phyloP scores from a whole-genome alignment of 2,329 filamentous ascomycete genomes.

The Fusarium piperis region DNA sequence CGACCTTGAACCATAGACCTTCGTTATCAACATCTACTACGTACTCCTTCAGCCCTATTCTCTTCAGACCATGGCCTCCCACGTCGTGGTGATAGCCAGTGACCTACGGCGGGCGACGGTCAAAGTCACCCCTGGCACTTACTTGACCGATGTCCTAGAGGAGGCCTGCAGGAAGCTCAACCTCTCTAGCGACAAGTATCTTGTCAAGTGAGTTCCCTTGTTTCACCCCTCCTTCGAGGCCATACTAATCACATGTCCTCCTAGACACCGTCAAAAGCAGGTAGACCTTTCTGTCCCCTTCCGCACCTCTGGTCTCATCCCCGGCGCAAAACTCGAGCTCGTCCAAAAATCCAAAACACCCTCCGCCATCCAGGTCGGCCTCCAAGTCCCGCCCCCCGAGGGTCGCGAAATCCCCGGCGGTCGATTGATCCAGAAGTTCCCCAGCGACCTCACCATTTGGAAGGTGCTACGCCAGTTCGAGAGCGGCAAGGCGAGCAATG shows the following conservation, averaged over 20 bases:
- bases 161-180: slow-evolving; percentile 89
- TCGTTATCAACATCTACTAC: neutral
- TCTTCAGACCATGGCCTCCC: slow-evolving; percentile 74
- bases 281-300: slow-evolving; percentile 88
- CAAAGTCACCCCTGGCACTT: slow-evolving; percentile 84
- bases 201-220: slow-evolving; percentile 73
- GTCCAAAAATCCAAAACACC: slow-evolving; percentile 87
- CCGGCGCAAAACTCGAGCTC: slow-evolving; percentile 92
- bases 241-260: neutral
- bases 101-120: slow-evolving; percentile 80
- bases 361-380: slow-evolving; percentile 85
- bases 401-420: slow-evolving; percentile 69
- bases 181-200: slow-evolving; percentile 76
- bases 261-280: slow-evolving; percentile 83
- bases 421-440: slow-evolving; percentile 84
- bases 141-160: slow-evolving; percentile 84
- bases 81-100: slow-evolving; percentile 87
- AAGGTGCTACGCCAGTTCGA: slow-evolving; percentile 91
- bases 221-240: neutral
- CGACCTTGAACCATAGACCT: neutral
- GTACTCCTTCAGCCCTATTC: neutral
- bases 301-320: slow-evolving; percentile 81
- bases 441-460: slow-evolving; percentile 90
- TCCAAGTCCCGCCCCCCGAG: slow-evolving; percentile 82
- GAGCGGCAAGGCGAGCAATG: slow-evolving; percentile 71